Evolutionary conservation across 2,329 filamentous ascomycete species (phyloP).

Genomic region (Monilinia polystroma): DNA sequence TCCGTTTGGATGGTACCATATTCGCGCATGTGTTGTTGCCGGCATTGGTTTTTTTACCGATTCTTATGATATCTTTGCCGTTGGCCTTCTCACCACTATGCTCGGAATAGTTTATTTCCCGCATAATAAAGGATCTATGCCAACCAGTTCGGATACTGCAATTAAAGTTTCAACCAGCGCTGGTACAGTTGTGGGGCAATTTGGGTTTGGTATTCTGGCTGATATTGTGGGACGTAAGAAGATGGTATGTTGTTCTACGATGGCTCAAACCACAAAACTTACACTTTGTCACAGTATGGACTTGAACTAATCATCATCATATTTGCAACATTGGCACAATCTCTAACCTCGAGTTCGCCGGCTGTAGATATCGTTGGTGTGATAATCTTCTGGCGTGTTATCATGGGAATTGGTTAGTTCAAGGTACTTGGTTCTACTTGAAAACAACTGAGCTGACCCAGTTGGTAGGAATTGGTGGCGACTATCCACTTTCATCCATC

Average conservation of each 20-base stretch:
- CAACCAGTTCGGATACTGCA: conserved; percentile 67
- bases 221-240: conserved; percentile 73
- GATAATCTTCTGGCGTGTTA: conserved; percentile 76
- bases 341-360: conserved; percentile 61
- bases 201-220: conserved; percentile 74
- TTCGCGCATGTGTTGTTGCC: conserved; percentile 72
- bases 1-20: conserved; percentile 77
- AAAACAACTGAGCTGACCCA: not conserved
- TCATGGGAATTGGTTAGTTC: conserved; percentile 52
- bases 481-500: conserved; percentile 79
- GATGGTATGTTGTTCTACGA: conserved; percentile 43
- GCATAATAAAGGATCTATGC: conserved; percentile 53
- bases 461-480: conserved; percentile 68
- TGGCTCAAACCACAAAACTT: not conserved
- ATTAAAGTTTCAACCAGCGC: conserved; percentile 83
- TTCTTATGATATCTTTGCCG: conserved; percentile 58
- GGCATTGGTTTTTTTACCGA: conserved; percentile 83
- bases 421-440: conserved; percentile 28
- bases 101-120: conserved; percentile 32
- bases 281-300: conserved; percentile 54
- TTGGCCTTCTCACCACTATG: conserved; percentile 66
- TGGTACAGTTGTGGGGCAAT: conserved; percentile 78
- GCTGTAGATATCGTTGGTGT: conserved; percentile 61
- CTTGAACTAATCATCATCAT: conserved; percentile 77
- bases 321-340: conserved; percentile 70